phyloP scores from a whole-genome alignment of 1,284 basidiomycete species.

The Thecaphora thlaspeos region DNA sequence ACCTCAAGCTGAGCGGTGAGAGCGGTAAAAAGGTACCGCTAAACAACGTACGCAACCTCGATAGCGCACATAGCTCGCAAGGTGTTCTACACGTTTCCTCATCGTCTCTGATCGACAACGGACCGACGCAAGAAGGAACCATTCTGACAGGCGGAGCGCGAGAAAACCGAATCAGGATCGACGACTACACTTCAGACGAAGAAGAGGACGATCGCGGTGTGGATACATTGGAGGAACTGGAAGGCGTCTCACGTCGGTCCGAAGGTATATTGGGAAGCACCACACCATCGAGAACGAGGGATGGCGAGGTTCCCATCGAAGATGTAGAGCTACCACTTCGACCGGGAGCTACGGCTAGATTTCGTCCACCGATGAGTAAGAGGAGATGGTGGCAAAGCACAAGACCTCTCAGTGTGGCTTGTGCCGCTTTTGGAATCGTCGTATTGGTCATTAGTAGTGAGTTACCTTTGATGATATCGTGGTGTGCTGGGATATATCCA shows the following conservation, averaged over 20 bases:
- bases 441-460: conserved; percentile 47
- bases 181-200: conserved; percentile 22
- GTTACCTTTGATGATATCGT: not conserved
- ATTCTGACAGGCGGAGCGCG: conserved; percentile 15
- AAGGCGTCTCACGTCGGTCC: conserved; percentile 9
- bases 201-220: conserved; percentile 22
- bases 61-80: too few relatives aligned
- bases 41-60: conserved; percentile 18
- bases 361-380: conserved; percentile 32
- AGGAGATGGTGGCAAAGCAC: conserved; percentile 54
- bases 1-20: conserved; percentile 51
- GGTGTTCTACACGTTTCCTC: too few relatives aligned
- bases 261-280: too few relatives aligned
- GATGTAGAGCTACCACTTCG: conserved; percentile 52
- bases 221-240: conserved; percentile 25
- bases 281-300: not conserved
- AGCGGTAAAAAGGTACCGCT: conserved; percentile 31
- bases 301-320: conserved; percentile 36
- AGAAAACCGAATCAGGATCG: conserved; percentile 12
- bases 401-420: conserved; percentile 46
- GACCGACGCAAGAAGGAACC: conserved; percentile 18
- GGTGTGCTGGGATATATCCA: not conserved
- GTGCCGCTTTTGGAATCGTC: conserved; percentile 49
- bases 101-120: too few relatives aligned
- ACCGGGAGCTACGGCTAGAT: conserved; percentile 44